These are phyloP conservation scores for Claviceps cyperi DNA, from an alignment of 2,329 filamentous ascomycete genomes.

Conservation along the genomic window DNA sequence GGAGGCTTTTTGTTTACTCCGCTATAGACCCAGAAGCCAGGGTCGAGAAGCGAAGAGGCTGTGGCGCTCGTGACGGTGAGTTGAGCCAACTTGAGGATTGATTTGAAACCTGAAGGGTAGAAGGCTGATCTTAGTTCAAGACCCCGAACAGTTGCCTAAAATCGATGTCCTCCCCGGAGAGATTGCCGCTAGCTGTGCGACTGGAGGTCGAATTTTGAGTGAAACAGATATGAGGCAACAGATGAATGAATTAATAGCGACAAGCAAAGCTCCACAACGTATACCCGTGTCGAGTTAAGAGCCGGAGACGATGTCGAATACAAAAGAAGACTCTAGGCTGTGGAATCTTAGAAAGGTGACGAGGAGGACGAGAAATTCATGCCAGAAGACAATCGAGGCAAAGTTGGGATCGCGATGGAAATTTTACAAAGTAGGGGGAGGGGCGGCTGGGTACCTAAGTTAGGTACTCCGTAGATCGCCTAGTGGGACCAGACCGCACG, in stretches of 20 bases:
- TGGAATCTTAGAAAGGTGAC: background rate
- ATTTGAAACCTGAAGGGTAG: conserved; percentile 23
- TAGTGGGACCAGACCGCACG: background rate
- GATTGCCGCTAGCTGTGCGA: background rate
- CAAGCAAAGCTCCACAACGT: background rate
- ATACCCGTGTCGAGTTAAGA: background rate
- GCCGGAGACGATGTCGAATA: too few species aligned
- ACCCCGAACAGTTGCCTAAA: background rate
- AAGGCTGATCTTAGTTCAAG: background rate
- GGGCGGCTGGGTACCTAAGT: too few species aligned
- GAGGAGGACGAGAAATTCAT: background rate
- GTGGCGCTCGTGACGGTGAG: conserved; percentile 55
- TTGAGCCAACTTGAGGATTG: conserved; percentile 90
- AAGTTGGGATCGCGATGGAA: conserved; percentile 1
- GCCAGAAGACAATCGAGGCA: conserved; percentile 1
- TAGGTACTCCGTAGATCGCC: background rate
- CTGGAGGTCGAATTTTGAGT: background rate
- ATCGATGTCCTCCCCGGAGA: background rate
- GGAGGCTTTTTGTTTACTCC: conserved; percentile 96
- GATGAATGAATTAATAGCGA: background rate
- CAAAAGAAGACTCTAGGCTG: too few species aligned
- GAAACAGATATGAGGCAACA: background rate
- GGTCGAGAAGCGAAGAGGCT: conserved; percentile 80
- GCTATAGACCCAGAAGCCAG: conserved; percentile 84
- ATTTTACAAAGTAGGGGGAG: conserved; percentile 1